Evolutionary conservation across 1,284 basidiomycete species (phyloP).

Genomic region (Sutorius eximius): DNA sequence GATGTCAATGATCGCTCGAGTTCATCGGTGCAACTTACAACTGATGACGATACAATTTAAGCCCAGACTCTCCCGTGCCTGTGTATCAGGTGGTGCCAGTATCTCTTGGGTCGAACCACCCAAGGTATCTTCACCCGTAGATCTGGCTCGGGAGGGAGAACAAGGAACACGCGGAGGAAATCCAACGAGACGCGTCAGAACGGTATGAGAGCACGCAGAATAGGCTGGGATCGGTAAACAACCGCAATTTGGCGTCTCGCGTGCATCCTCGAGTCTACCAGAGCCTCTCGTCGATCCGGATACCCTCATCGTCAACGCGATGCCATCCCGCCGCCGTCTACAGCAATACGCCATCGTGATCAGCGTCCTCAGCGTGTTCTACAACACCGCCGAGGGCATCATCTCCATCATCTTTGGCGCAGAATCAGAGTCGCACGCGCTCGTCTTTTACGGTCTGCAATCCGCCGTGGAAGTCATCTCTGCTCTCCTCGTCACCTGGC

Average conservation of each 20-base stretch:
- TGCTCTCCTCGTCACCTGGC: slow-evolving; percentile 34
- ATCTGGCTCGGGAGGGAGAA: not conserved
- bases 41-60: not conserved
- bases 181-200: not conserved
- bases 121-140: not conserved
- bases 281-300: too few relatives aligned
- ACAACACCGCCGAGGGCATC: slow-evolving; percentile 33
- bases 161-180: not conserved
- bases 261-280: too few relatives aligned
- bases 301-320: not conserved
- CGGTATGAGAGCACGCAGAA: too few relatives aligned
- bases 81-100: too few relatives aligned
- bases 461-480: slow-evolving; percentile 30
- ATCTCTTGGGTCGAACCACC: too few relatives aligned
- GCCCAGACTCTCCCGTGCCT: too few relatives aligned
- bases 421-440: slow-evolving; percentile 44
- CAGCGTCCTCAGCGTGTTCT: slow-evolving; percentile 36
- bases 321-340: slow-evolving; percentile 23
- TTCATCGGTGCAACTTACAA: not conserved
- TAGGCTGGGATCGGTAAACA: too few relatives aligned
- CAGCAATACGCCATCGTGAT: slow-evolving; percentile 36
- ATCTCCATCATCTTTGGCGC: slow-evolving; percentile 46
- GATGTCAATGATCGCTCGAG: not conserved
- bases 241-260: too few relatives aligned
- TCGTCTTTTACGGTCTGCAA: slow-evolving; percentile 53